These are phyloP conservation scores for Mortierella sp. DNA, from an alignment of 371 early-diverging fungal genomes.

Conservation along the genomic window DNA sequence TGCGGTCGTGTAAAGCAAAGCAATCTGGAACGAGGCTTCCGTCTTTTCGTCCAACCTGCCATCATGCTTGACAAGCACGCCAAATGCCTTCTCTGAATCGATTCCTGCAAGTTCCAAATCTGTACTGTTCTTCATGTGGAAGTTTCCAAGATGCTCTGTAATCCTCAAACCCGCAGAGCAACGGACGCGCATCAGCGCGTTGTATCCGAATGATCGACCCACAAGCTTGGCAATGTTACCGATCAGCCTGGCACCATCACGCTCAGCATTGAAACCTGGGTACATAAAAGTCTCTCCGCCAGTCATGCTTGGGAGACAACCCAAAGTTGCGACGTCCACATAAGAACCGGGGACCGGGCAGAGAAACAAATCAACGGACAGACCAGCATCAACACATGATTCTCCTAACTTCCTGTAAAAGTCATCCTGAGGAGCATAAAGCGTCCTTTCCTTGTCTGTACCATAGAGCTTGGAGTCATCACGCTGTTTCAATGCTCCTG, in stretches of 20 bases:
- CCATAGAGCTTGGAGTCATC: slow-evolving; percentile 92
- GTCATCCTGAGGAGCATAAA: slow-evolving; percentile 88
- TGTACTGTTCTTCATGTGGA: slow-evolving; percentile 91
- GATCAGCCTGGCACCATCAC: slow-evolving; percentile 76
- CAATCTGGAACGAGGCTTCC: slow-evolving; percentile 88
- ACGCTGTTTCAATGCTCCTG: slow-evolving; percentile 87
- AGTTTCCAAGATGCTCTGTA: slow-evolving; percentile 92
- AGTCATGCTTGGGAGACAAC: slow-evolving; percentile 83
- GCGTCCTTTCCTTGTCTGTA: slow-evolving; percentile 89
- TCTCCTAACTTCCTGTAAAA: slow-evolving; percentile 88
- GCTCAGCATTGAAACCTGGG: slow-evolving; percentile 76
- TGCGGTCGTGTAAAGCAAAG: slow-evolving; percentile 92
- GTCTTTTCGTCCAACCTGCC: slow-evolving; percentile 88
- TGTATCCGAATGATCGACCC: slow-evolving; percentile 87
- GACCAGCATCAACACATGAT: slow-evolving; percentile 81
- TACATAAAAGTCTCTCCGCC: slow-evolving; percentile 90
- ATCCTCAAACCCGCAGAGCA: slow-evolving; percentile 89
- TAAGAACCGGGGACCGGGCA: slow-evolving; percentile 90
- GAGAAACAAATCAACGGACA: slow-evolving; percentile 90
- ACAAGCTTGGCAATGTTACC: slow-evolving; percentile 80
- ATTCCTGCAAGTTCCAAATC: slow-evolving; percentile 94
- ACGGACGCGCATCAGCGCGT: slow-evolving; percentile 91
- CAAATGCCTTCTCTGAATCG: slow-evolving; percentile 88
- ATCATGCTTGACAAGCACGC: slow-evolving; percentile 88
- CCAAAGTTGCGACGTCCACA: slow-evolving; percentile 89